Base-by-base conservation (phyloP, 2,329 filamentous ascomycete species). In the Raffaelea ambrosiae region DNA sequence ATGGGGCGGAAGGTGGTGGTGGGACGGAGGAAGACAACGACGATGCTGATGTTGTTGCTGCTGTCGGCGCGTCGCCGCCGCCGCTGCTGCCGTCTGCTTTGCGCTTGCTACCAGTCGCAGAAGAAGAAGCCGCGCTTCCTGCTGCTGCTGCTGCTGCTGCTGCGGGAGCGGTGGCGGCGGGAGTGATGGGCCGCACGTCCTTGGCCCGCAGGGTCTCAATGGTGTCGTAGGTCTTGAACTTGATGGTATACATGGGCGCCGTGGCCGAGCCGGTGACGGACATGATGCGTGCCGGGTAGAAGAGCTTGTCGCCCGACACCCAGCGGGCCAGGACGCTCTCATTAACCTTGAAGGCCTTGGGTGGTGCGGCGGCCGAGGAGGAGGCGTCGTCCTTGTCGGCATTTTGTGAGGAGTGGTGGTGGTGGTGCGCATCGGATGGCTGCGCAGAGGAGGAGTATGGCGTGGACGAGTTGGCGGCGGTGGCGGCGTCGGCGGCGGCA, bases 221-320 rank as follows among this genome's bases (percentile, higher is more conserved):
- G 20, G 78, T 88, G 54, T 84, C 80, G 68, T 97, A 97, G 59
- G 81, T 87, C 68, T 94, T 91, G 74, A 97, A 98, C 57, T 86
- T 93, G 65, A 98, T 90, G 43, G 88, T 85, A 64, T 96, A 98
- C 54, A 96, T 87, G 33, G 90, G 91, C 46, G 88, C 86, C 40
- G 82, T 86, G n/a, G 84, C 83, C 9, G 89, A 95, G 50, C 93
- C 93, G 20, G 91, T 96, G 58, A 96, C 90, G 46, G 86, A 90
- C 45, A 88, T 91, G 65, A 98, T 95, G 59, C 88, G 84, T 39
- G 90, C 93, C 41, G 88, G 84, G 68, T 97, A 97, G 68, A 90
- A 96, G 21, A 79, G 78, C 60, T 86, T 88, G 66, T 98, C 93
- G 47, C 88, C 89, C 10, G 88, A 86, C 42, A 85, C 71, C 88